phyloP scores from a whole-genome alignment of 768 basidiomycete genomes.

The Lactifluus subvellereus region DNA sequence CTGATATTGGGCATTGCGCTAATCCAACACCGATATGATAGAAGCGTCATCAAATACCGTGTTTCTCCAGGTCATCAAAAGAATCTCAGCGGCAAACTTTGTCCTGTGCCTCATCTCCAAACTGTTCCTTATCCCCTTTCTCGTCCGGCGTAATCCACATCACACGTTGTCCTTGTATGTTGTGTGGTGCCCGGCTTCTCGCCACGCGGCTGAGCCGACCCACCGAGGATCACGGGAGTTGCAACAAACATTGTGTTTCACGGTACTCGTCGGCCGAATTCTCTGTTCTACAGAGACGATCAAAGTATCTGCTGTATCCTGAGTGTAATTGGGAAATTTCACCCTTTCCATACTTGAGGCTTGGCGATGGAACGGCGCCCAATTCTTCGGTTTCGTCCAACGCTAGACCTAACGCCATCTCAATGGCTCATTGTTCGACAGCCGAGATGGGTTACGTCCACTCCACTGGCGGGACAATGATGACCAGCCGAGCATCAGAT shows the following conservation, averaged over 20 bases:
- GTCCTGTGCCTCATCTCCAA: neutral
- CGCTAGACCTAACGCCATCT: neutral
- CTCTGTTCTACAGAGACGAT: neutral
- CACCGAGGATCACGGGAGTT: neutral
- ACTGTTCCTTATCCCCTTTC: neutral
- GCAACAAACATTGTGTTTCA: neutral
- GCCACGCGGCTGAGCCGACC: neutral
- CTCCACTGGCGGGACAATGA: neutral
- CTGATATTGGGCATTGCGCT: neutral
- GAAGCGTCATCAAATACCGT: neutral
- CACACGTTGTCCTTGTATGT: neutral
- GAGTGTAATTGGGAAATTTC: neutral
- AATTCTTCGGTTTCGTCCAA: neutral
- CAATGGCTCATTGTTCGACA: neutral
- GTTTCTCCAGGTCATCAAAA: neutral
- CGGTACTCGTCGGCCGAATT: too few relatives aligned
- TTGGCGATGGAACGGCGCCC: neutral
- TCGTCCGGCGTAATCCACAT: neutral
- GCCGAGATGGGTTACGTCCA: neutral
- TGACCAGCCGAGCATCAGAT: neutral
- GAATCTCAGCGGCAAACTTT: neutral
- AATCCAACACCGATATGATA: neutral
- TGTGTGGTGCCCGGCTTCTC: neutral
- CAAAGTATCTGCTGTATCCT: neutral
- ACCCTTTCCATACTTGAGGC: neutral